Base-by-base conservation (phyloP, 352 stramenopile genomes). In the Pythium aquatile region DNA sequence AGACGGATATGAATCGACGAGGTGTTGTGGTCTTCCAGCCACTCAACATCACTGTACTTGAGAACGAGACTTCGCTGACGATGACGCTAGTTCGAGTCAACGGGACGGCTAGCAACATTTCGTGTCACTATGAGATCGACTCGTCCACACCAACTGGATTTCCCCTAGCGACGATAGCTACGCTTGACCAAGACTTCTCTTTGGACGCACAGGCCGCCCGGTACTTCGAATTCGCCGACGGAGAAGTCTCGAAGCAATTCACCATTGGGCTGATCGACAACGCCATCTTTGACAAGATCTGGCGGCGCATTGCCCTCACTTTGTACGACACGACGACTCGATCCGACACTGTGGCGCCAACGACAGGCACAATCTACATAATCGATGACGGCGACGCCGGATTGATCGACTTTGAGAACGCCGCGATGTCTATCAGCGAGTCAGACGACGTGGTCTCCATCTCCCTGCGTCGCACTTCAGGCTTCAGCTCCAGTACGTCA, bases 311-410 rank as follows among this genome's bases (percentile, higher is more conserved):
- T 0, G 58, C 53, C 5, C 24, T 90, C 1, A 62, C 61, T 1
- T 55, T 90, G 8, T 56, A 47, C 5, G 81, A 90, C 37, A 79
- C 70, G 8, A 85, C 76, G 3, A 61, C 46, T 10, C 63, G 76
- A 29, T 78, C 68, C 1, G 74, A 83, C 28, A 20, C 40, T 1
- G 66, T 85, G 5, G 26, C 37, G 2, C 53, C 67, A 2, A 63
- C 47, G 17, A 64, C n/a, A 1, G 56, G 61, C 5, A 67, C 58
- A 16, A 67, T 87, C 10, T 72, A 62, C 2, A 83, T 90, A 48
- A 8, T 54, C 1, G 81, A 90, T 51, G 81, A 88, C 24, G 81
- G 77, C 0, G 81, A 90, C 49, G 79, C 77, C 26, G 81, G 81
- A 3, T 65, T 32, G 48, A 76, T 90, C 35, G 72, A 72, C 4